These are phyloP conservation scores for Nyctanthes arbortristis DNA, from an alignment of 257 asterid genomes.

Conservation along the genomic window DNA sequence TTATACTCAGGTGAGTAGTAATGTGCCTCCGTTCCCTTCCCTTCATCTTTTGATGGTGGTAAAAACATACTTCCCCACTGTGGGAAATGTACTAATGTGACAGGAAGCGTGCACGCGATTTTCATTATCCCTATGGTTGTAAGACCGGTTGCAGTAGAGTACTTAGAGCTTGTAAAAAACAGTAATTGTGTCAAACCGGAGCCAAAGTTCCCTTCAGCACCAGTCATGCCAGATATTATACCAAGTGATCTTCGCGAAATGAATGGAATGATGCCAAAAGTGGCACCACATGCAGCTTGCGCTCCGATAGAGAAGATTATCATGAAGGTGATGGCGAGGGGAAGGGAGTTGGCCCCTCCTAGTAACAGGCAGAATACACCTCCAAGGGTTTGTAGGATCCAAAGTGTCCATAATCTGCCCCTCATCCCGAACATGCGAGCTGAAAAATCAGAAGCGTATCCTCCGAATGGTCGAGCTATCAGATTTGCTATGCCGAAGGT, in stretches of 20 bases:
- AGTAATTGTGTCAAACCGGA: conserved; percentile 42
- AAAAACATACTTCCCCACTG: conserved; percentile 58
- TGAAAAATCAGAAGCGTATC: conserved; percentile 47
- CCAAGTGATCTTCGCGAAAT: no score
- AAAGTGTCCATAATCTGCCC: conserved; percentile 62
- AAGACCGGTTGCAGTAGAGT: conserved; percentile 33
- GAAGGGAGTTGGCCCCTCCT: conserved; percentile 45
- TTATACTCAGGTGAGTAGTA: conserved; percentile 35
- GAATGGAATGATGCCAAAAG: no score
- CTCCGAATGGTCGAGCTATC: conserved; percentile 59
- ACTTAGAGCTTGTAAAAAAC: conserved; percentile 32
- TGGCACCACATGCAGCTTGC: no score
- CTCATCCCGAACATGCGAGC: conserved; percentile 62
- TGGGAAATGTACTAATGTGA: conserved; percentile 47
- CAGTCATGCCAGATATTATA: no score
- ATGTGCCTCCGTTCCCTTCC: conserved; percentile 35
- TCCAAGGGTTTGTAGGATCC: conserved; percentile 59
- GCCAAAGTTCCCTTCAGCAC: no score
- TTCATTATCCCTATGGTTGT: conserved; percentile 49
- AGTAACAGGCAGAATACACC: conserved; percentile 57
- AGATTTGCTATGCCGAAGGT: no score
- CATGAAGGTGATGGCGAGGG: conserved; percentile 45
- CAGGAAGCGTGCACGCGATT: no score
- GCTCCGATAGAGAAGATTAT: conserved; percentile 68
- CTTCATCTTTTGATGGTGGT: conserved; percentile 29